Conservation (phyloP, 768 basidiomycete species). For the Suillus variegatus region DNA sequence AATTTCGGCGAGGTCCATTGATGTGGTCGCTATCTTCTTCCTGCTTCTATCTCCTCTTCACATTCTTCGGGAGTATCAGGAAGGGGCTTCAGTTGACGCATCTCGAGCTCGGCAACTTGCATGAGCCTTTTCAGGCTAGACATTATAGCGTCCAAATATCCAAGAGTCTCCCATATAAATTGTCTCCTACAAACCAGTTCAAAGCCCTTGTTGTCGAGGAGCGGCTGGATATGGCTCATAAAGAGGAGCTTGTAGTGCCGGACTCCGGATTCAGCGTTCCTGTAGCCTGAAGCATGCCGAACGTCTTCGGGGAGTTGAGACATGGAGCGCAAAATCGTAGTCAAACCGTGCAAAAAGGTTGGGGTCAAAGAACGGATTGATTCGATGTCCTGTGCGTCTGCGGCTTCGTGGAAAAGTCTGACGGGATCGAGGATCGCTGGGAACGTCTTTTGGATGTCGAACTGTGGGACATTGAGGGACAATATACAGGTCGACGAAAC, state of each 20-base stretch:
- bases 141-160: conserved; percentile 33
- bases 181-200: conserved; percentile 9
- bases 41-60: neutral
- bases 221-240: conserved; percentile 18
- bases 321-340: conserved; percentile 30
- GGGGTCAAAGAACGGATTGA: conserved; percentile 30
- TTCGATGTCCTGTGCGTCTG: conserved; percentile 25
- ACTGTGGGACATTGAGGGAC: conserved; percentile 15
- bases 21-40: conserved; percentile 1
- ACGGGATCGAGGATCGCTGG: conserved; percentile 36
- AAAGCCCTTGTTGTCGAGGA: conserved; percentile 8
- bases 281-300: conserved; percentile 22
- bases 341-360: conserved; percentile 25
- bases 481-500: conserved; percentile 22
- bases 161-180: conserved; percentile 21
- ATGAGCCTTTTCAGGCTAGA: conserved; percentile 34
- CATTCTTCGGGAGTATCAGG: conserved; percentile 21
- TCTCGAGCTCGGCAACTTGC: conserved; percentile 28
- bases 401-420: conserved; percentile 26
- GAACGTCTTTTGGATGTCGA: conserved; percentile 36
- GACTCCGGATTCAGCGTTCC: conserved; percentile 22
- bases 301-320: conserved; percentile 22
- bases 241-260: conserved; percentile 25
- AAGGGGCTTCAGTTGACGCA: conserved; percentile 28
- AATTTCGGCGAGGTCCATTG: neutral